A percentile compares a stretch with the other conserved stretches of the same genome.
Evolutionary conservation across 2,329 filamentous ascomycete species (phyloP).

Genomic region (Aspergillus nomiae): DNA sequence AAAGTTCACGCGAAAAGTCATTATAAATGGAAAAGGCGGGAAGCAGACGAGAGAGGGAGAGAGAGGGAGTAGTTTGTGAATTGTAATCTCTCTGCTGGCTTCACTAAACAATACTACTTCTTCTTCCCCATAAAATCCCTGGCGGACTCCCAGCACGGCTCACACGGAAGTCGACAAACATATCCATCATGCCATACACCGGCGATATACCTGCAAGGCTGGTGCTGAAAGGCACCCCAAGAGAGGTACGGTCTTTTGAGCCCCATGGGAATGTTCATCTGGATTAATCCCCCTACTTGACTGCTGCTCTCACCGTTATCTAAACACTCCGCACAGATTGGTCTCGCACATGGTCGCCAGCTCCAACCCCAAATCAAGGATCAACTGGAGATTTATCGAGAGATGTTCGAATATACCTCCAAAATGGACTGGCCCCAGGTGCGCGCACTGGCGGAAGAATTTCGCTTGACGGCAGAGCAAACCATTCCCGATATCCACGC

Average conservation of each 20-base stretch:
- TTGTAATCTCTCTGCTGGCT: too few species aligned
- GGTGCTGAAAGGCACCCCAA: slow-evolving; percentile 24
- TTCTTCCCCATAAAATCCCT: neutral
- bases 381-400: slow-evolving; percentile 51
- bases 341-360: slow-evolving; percentile 47
- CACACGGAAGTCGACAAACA: too few species aligned
- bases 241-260: slow-evolving; percentile 23
- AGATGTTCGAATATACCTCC: slow-evolving; percentile 51
- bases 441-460: slow-evolving; percentile 48
- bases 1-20: too few species aligned
- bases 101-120: too few species aligned
- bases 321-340: slow-evolving; percentile 43
- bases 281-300: too few species aligned
- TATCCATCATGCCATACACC: too few species aligned
- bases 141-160: too few species aligned
- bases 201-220: slow-evolving; percentile 13
- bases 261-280: neutral
- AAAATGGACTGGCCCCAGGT: slow-evolving; percentile 51
- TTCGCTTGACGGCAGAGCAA: slow-evolving; percentile 47
- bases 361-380: slow-evolving; percentile 44
- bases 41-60: too few species aligned
- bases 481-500: slow-evolving; percentile 37
- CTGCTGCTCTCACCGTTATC: too few species aligned
- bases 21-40: too few species aligned
- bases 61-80: too few species aligned